Evolutionary conservation across 2,329 filamentous ascomycete genomes (phyloP), one percentile per base, ranked within the genome.

Genomic region (Penicillium sumatraense): DNA sequence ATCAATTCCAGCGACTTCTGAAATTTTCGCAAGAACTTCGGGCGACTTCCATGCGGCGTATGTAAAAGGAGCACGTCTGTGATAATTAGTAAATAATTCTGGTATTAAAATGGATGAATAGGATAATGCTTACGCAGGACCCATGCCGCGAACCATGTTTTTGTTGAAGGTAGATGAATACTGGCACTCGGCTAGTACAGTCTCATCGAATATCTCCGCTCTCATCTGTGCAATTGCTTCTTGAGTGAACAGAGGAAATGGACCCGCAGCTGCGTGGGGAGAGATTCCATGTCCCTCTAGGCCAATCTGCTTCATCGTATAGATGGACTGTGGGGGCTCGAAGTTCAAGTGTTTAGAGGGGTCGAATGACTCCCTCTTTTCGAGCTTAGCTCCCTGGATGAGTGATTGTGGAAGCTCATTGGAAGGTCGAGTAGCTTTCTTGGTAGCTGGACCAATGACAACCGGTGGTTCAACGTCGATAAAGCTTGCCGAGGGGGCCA

Each of bases 11-110:
- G 82, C 83, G 41, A 85, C 74, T 50, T 79, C 71, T 8, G 81
- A 84, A 26, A 85, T 69, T 10, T 78, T 78, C 1, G 67, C 65
- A 3, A 83, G 71, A 0, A 77, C 76, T 53, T 81, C 74, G 0
- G 84, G 81, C 44, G 79, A 78, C 53, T 80, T 83, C 85, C 84
- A 87, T 2, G 81, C 82, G 54, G 82, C 82, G 62, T 87, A 86
- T 4, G 84, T 81, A 60, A 89, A 89, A 0, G 86, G 86, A 1
- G 86, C 86, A 63, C 83, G 52, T 13, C 51, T 67, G 5, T 6
- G n/a, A 47, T 10, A 14, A 24, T 41, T 6, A 26, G 23, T 13
- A 3, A 16, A 76, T 23, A 21, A 23, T n/a, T n/a, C n/a, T 9
- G 6, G 36, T 14, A 4, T 16, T 20, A 23, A 23, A 21, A 16